Evolutionary conservation across 2,329 filamentous ascomycete genomes (phyloP).

Genomic region (Colletotrichum higginsianum): DNA sequence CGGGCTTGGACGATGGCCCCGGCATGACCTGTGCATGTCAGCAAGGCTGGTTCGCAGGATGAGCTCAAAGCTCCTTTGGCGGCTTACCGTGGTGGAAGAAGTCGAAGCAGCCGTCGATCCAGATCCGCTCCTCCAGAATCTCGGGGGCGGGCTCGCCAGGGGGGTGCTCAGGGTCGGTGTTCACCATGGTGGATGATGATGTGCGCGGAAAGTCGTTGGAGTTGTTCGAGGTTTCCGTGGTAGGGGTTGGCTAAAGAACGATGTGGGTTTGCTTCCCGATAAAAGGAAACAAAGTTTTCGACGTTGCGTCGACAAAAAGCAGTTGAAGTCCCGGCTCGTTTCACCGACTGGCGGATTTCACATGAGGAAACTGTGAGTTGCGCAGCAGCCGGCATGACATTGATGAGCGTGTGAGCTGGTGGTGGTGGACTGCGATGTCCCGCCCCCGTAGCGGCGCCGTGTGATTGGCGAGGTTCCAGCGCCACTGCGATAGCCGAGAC

Average conservation of each 20-base stretch:
- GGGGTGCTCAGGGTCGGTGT: constrained; percentile 48
- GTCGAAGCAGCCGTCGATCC: constrained; percentile 99
- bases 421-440: constrained; percentile 29
- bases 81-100: constrained; percentile 93
- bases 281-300: constrained; percentile 3
- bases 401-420: constrained; percentile 1
- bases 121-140: constrained; percentile 81
- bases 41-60: neutral
- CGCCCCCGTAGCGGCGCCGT: constrained; percentile 37
- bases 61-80: too few relatives aligned
- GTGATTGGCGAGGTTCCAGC: constrained; percentile 42
- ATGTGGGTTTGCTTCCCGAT: constrained; percentile 2
- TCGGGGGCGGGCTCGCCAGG: constrained; percentile 67
- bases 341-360: constrained; percentile 41
- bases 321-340: constrained; percentile 13
- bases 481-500: constrained; percentile 41
- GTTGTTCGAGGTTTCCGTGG: neutral
- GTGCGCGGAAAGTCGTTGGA: neutral
- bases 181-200: constrained; percentile 41
- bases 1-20: constrained; percentile 97
- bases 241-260: neutral
- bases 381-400: neutral
- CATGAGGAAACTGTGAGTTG: constrained; percentile 25
- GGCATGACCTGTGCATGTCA: constrained; percentile 79
- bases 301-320: constrained; percentile 18